A percentile compares a stretch with the other conserved stretches of the same genome.
Evolutionary conservation across 2,329 filamentous ascomycete genomes (phyloP).

Genomic region (Rutstroemia sp.): DNA sequence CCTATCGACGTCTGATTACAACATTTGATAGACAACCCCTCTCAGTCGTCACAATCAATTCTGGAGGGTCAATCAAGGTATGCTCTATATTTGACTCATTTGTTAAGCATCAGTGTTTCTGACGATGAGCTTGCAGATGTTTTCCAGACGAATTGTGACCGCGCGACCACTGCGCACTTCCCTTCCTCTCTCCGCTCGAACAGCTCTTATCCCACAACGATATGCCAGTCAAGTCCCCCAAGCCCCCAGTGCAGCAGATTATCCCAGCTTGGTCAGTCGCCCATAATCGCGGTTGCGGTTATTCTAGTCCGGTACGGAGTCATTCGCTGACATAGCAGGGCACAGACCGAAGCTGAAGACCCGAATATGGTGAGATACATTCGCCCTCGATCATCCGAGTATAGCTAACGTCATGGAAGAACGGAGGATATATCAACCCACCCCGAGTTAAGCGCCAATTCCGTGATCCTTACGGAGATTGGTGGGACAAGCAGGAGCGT

Average conservation of each 20-base stretch:
- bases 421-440: slow-evolving; percentile 78
- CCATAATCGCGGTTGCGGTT: neutral
- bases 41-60: neutral
- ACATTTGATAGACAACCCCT: neutral
- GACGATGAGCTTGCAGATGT: slow-evolving; percentile 42
- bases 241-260: slow-evolving; percentile 14
- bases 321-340: slow-evolving; percentile 15
- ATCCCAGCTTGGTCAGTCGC: slow-evolving; percentile 26
- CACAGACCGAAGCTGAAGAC: slow-evolving; percentile 50
- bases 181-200: slow-evolving; percentile 39
- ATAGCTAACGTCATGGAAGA: slow-evolving; percentile 41
- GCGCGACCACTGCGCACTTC: slow-evolving; percentile 40
- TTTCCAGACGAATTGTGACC: slow-evolving; percentile 51
- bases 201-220: slow-evolving; percentile 50
- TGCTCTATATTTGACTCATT: neutral
- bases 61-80: slow-evolving; percentile 7
- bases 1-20: slow-evolving; percentile 4
- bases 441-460: slow-evolving; percentile 77
- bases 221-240: slow-evolving; percentile 14
- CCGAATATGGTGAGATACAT: slow-evolving; percentile 54
- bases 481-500: slow-evolving; percentile 97
- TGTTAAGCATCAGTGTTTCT: neutral
- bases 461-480: slow-evolving; percentile 86
- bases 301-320: neutral
- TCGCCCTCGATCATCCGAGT: neutral